phyloP scores from a whole-genome alignment of 2,329 filamentous ascomycete genomes.

The Harringtonia aguacate region DNA sequence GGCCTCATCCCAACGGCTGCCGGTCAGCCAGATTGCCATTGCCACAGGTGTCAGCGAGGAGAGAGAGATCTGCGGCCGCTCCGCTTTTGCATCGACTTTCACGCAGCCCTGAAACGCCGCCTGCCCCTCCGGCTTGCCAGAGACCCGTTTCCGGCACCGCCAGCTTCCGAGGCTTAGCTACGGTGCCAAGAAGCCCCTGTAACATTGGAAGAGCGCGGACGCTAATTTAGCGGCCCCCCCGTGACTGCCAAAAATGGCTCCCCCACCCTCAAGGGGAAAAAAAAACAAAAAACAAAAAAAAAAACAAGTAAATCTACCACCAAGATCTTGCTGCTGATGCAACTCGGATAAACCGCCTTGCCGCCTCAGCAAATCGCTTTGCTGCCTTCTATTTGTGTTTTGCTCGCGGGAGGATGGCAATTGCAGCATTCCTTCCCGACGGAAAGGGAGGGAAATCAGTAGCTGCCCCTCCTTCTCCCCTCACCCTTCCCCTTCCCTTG shows the following conservation, averaged over 20 bases:
- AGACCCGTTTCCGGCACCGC: conserved; percentile 2
- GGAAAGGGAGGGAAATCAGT: too few relatives aligned
- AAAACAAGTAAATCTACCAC: background rate
- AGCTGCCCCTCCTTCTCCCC: too few relatives aligned
- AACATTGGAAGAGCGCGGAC: background rate
- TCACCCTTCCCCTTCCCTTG: too few relatives aligned
- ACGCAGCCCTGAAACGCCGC: conserved; percentile 10
- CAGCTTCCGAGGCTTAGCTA: conserved; percentile 5
- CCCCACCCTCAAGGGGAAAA: background rate
- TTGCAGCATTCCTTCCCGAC: too few relatives aligned
- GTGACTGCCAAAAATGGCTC: background rate
- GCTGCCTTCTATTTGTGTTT: too few relatives aligned
- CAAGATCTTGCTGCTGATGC: too few relatives aligned
- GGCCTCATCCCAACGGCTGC: too few relatives aligned
- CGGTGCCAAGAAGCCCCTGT: background rate
- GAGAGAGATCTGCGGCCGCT: conserved; percentile 6
- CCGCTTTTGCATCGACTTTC: conserved; percentile 7
- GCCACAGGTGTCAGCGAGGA: background rate
- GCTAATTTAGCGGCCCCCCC: background rate
- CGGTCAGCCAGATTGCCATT: too few relatives aligned
- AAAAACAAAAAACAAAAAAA: background rate
- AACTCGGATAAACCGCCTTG: too few relatives aligned
- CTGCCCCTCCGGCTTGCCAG: background rate
- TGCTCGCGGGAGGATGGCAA: too few relatives aligned
- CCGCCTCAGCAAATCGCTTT: too few relatives aligned